Base-by-base conservation (phyloP, 2,329 filamentous ascomycete species). In the Thermothelomyces thermophilus region DNA sequence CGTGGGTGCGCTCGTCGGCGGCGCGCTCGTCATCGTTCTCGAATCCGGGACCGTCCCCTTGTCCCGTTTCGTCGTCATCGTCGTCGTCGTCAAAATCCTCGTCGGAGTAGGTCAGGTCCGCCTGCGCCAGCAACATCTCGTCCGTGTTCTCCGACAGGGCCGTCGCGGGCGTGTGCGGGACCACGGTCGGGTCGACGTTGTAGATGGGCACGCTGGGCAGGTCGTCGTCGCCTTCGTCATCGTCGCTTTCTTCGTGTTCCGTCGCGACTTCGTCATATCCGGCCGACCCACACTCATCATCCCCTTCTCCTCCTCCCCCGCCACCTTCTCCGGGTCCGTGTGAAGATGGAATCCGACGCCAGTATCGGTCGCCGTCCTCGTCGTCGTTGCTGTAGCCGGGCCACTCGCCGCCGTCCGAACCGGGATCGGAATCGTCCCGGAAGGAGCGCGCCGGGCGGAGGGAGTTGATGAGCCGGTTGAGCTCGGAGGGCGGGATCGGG, bases 401-500 rank as follows among this genome's bases (percentile, higher is more conserved):
- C 19, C 28, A 22, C 13, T 48, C 35, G 46, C 51, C 50, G 10
- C 39, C 46, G 5, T 48, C 40, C 1, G 28, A 41, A 37, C 63
- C 57, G 22, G 67, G 61, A 10, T 60, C 59, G 20, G 37, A 42
- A n/a, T 14, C 17, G 30, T 33, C 24, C 39, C 37, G 35, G 44
- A 41, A 13, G 16, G 36, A n/a, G 26, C 34, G 41, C 2, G 17
- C 2, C 5, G 30, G 30, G 31, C 41, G 33, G 39, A 40, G 20
- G 20, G 39, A 17, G 33, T 30, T 26, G 36, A 41, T 17, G 19
- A 53, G 39, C 31, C 41, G 35, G 10, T 41, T 24, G 24, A 54
- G 26, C 8, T 55, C 50, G 39, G 17, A 7, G 19, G 17, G 22
- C 3, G 50, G 31, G 33, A 55, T 52, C 0, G 47, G 42, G 8